Evolutionary conservation across 176 grass and related monocot genomes (phyloP), one percentile per base, ranked within the genome.

Genomic region (bread wheat (Triticum aestivum)): DNA sequence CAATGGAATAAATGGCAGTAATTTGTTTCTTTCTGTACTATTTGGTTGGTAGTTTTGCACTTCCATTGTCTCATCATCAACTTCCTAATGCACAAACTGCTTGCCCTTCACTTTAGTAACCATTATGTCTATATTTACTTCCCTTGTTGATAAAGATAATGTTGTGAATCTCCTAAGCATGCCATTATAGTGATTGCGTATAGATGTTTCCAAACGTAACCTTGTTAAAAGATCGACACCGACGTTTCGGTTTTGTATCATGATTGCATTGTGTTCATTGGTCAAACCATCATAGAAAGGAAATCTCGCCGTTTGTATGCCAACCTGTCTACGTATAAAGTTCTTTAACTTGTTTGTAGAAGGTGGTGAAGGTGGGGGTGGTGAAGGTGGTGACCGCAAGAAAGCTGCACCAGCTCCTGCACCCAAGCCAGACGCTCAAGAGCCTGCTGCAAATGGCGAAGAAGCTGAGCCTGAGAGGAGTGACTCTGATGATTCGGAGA

Each of bases 401-500:
- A 98, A 92, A 85, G 67, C 88, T 88, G 88, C 88, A 83, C 78
- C 71, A 11, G 51, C 73, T 62, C 86, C 84, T 49, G 78, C 88
- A 65, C 61, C 79, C 45, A 94, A 98, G 80, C 88, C 77, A 52
- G 82, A 89, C 56, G 91, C 74, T 76, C 69, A 77, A 75, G 79
- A 89, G 74, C 86, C 51, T 80, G 69, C 91, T 83, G 77, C 58
- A 8, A 92, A 84, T 86, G 96, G 90, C 0, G 90, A 91, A 32
- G 96, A 95, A 86, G 88, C 81, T 75, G 91, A 91, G 21, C 72
- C 75, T 54, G 90, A 94, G 32, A 88, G 90, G 84, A 95, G 91
- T 8, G 93, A 95, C 73, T 91, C 96, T 44, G 96, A 98, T 23
- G 96, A 95, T 5, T 72, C 66, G 14, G 85, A 98, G 23, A 93